Percentiles rank a stretch among this genome's conserved stretches.
phyloP scores from a whole-genome alignment of 306 rosid genomes.

The Psophocarpus tetragonolobus region DNA sequence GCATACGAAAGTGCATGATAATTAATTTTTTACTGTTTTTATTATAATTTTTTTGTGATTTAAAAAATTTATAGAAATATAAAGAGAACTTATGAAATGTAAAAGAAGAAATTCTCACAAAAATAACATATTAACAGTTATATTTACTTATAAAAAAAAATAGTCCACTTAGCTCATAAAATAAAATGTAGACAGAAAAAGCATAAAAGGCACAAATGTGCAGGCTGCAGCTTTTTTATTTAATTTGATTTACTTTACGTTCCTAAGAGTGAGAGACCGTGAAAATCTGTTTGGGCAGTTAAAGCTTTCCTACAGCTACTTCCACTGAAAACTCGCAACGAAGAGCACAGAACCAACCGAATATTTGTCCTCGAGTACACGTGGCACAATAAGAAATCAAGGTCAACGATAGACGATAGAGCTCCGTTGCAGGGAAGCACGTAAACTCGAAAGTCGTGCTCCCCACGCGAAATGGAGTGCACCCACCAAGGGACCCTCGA shows the following conservation, averaged over 20 bases:
- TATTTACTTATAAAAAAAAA: no score
- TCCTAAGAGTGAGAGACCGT: neutral
- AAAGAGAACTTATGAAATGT: no score
- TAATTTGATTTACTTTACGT: neutral
- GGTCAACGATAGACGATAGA: neutral
- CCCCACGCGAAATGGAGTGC: constrained; percentile 40
- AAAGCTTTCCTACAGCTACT: neutral
- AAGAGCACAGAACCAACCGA: neutral
- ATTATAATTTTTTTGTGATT: no score
- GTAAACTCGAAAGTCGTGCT: constrained; percentile 36
- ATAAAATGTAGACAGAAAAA: neutral
- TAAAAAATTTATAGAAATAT: no score
- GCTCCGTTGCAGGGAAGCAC: constrained; percentile 15
- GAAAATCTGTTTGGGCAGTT: neutral
- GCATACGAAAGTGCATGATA: no score
- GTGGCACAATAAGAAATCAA: neutral
- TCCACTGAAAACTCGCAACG: neutral
- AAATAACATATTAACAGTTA: no score
- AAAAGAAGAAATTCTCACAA: no score
- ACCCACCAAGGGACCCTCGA: constrained; percentile 36
- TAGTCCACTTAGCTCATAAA: neutral
- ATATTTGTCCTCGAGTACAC: neutral
- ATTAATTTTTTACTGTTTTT: no score
- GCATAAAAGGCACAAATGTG: neutral
- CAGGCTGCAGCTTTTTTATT: neutral